phyloP scores from a whole-genome alignment of 129 eudicot genomes.

The Chrysanthemum seticuspe region DNA sequence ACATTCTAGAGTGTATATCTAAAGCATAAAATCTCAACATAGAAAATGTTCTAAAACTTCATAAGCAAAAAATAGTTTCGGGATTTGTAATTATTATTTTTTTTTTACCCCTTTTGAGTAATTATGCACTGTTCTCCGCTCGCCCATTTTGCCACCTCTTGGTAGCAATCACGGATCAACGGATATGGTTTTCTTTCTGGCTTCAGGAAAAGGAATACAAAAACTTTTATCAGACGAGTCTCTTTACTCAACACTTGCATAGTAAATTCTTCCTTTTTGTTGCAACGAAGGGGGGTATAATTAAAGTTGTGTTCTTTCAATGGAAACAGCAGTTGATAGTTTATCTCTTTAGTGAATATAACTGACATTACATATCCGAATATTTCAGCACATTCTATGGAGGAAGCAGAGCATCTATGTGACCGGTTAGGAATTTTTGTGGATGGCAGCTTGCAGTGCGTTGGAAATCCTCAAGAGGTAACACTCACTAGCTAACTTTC shows the following conservation, averaged over 20 bases:
- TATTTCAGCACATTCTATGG: constrained; percentile 91
- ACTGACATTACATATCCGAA: constrained; percentile 8
- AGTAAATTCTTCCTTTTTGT: neutral
- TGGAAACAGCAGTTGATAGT: neutral
- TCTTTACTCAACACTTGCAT: neutral
- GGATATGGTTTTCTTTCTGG: too few relatives aligned
- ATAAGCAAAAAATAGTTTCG: too few relatives aligned
- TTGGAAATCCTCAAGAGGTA: constrained; percentile 93
- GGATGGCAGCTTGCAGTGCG: constrained; percentile 84
- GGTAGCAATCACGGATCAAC: too few relatives aligned
- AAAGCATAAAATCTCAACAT: too few relatives aligned
- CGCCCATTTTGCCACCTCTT: too few relatives aligned
- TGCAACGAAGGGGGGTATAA: neutral
- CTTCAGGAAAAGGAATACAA: neutral
- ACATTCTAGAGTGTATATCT: too few relatives aligned
- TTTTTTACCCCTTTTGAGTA: too few relatives aligned
- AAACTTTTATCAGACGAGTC: neutral
- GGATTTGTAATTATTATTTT: too few relatives aligned
- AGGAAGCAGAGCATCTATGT: constrained; percentile 93
- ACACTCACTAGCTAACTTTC: too few relatives aligned
- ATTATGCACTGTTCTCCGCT: too few relatives aligned
- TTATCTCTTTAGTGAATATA: neutral
- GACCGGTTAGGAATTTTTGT: constrained; percentile 87
- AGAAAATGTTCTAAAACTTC: too few relatives aligned
- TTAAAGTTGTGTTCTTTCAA: neutral